Conservation (phyloP, 2,329 filamentous ascomycete genomes). For the Colletotrichum scovillei region DNA sequence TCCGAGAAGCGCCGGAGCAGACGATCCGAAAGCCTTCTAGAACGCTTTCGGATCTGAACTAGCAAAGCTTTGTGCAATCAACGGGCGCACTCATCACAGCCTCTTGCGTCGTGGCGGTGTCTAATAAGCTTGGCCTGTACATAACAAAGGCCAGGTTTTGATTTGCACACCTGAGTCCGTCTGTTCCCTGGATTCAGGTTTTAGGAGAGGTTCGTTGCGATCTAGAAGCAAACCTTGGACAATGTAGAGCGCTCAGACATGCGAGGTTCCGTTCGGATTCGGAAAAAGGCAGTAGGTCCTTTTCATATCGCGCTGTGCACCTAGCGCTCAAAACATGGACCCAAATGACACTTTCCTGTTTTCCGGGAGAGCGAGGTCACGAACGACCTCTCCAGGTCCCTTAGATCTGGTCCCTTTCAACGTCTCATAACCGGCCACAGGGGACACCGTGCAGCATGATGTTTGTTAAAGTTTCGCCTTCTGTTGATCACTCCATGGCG, state of each 20-base stretch:
- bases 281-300: background rate
- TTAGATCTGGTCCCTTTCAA: too few species aligned
- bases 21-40: slow-evolving; percentile 17
- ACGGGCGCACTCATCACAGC: background rate
- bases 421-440: background rate
- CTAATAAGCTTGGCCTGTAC: background rate
- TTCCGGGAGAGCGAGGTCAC: background rate
- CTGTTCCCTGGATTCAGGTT: background rate
- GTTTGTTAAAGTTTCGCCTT: background rate
- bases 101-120: background rate
- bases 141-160: background rate
- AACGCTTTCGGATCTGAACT: slow-evolving; percentile 1
- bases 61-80: background rate
- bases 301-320: background rate
- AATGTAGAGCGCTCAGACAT: background rate
- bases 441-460: background rate
- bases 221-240: background rate
- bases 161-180: background rate
- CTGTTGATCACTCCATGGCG: background rate
- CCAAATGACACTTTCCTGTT: background rate
- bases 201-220: background rate
- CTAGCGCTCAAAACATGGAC: background rate
- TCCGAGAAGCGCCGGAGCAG: background rate
- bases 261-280: background rate
- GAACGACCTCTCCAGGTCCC: background rate